These are phyloP conservation scores for Suhomyces wounanorum DNA, from an alignment of 1,139 yeast genomes.

Conservation along the genomic window DNA sequence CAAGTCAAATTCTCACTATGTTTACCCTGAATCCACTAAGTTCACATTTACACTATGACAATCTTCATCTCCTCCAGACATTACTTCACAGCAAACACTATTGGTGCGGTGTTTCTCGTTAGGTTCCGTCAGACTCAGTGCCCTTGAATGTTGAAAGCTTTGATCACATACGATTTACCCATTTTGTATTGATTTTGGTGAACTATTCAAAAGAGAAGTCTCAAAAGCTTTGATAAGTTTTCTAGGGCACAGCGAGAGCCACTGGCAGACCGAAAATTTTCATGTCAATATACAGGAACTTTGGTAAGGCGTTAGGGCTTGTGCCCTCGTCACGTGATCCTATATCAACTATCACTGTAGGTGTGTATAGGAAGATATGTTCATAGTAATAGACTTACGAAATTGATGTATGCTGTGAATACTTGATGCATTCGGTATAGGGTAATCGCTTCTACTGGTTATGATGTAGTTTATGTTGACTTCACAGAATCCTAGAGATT, in stretches of 20 bases:
- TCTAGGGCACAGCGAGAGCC: slow-evolving; percentile 9
- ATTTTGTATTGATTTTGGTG: slow-evolving; percentile 49
- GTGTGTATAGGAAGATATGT: no score
- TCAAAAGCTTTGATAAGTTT: slow-evolving; percentile 9
- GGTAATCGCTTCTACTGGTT: no score
- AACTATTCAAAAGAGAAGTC: slow-evolving; percentile 19
- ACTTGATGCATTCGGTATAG: no score
- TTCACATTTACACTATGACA: no score
- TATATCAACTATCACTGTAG: no score
- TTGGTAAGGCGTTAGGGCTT: slow-evolving; percentile 7
- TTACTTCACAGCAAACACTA: not conserved
- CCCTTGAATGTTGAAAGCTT: not conserved
- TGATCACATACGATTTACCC: slow-evolving; percentile 74
- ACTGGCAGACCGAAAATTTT: slow-evolving; percentile 18
- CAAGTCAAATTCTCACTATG: no score
- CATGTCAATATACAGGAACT: slow-evolving; percentile 4
- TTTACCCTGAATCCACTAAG: no score
- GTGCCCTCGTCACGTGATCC: slow-evolving; percentile 13
- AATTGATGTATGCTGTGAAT: no score
- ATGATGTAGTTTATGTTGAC: no score
- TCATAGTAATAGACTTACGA: no score
- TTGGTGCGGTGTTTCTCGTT: not conserved
- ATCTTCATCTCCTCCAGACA: not conserved
- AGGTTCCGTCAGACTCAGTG: not conserved
- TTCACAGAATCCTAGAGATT: no score